Percentiles rank a stretch among this genome's conserved stretches.
Conservation (phyloP, 257 asterid species). For the Solanum piurae region DNA sequence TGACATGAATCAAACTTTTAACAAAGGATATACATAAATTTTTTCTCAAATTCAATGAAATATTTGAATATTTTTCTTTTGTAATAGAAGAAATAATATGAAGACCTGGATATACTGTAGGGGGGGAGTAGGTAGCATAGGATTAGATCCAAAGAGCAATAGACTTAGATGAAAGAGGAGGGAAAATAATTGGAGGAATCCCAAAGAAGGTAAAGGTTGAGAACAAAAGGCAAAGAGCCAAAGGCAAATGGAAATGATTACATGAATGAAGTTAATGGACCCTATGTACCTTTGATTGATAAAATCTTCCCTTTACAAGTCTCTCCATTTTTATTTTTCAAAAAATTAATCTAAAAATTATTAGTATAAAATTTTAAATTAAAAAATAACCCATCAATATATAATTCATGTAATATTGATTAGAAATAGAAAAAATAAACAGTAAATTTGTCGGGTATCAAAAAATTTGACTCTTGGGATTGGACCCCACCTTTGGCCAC, state of each 20-base stretch:
- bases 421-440: no score
- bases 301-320: background rate
- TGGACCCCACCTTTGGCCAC: conserved; percentile 67
- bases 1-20: background rate
- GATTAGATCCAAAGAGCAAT: background rate
- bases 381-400: background rate
- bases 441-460: no score
- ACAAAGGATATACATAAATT: no score
- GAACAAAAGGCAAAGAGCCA: conserved; percentile 24
- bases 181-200: conserved; percentile 4
- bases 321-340: background rate
- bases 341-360: background rate
- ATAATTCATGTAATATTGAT: background rate
- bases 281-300: conserved; percentile 19
- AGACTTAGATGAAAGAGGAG: background rate
- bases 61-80: no score
- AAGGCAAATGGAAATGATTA: background rate
- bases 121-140: background rate
- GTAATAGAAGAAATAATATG: background rate
- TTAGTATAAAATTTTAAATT: background rate
- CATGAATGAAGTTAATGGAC: conserved; percentile 7
- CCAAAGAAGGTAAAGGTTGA: conserved; percentile 15
- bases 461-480: conserved; percentile 22
- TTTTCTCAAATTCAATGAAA: background rate
- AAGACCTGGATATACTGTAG: background rate